Evolutionary conservation across 225 moss, liverwort and hornwort genomes (phyloP).

Genomic region (Pseudoscleropodium purum): DNA sequence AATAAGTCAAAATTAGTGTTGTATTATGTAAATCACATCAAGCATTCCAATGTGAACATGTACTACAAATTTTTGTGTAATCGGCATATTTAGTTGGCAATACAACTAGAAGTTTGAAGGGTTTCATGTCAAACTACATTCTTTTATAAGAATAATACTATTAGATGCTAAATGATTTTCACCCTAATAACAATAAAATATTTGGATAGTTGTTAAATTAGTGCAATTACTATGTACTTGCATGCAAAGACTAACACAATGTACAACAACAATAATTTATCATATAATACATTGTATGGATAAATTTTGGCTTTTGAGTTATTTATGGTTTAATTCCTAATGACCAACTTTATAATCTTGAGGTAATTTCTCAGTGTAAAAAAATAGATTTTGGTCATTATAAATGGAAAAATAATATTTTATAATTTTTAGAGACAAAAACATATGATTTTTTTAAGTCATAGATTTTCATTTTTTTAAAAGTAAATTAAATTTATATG

Average conservation of each 20-base stretch:
- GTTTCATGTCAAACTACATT: background rate
- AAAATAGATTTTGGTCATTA: background rate
- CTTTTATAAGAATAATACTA: background rate
- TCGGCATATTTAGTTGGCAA: background rate
- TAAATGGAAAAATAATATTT: background rate
- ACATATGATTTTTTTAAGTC: background rate
- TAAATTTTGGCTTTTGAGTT: background rate
- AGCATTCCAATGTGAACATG: too few relatives aligned
- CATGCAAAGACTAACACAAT: background rate
- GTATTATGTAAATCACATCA: background rate
- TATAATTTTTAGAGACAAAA: background rate
- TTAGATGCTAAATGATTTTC: background rate
- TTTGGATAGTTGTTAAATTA: background rate
- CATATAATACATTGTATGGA: background rate
- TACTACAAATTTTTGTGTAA: background rate
- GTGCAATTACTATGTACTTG: background rate
- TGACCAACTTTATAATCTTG: background rate
- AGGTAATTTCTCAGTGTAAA: background rate
- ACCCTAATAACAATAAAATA: background rate
- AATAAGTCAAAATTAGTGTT: too few relatives aligned
- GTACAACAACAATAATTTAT: background rate
- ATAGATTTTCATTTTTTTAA: background rate
- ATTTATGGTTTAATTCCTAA: background rate
- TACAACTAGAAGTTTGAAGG: background rate
- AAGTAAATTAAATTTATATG: background rate